Evolutionary conservation across 2,329 filamentous ascomycete species (phyloP), one percentile per base, ranked within the genome.

Genomic region (Cercospora beticola): DNA sequence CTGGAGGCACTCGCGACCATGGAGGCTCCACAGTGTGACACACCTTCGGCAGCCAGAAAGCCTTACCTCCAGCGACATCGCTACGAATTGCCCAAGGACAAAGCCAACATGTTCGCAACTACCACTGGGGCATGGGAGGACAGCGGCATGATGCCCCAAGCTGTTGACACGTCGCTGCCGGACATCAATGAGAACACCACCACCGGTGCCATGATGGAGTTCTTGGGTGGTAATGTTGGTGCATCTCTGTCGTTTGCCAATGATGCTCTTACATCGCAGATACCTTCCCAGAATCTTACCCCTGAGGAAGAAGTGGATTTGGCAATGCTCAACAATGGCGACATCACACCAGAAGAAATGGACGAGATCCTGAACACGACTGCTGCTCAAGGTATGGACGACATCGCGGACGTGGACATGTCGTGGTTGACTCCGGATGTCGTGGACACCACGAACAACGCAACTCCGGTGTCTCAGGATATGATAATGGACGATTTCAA

Each of bases 201-300:
- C 12, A 77, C 75, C 1, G 76, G 75, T 21, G 75, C 75, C 9
- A 76, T 76, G 75, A 76, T 75, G 73, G 75, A 76, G 33, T 76
- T 76, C 54, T 63, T 77, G 0, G 76, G 74, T 9, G 68, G 67
- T 9, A 62, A 72, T 21, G 36, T 76, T 2, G 74, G 72, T 10
- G 63, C 65, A 9, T 28, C 64, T n/a, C 64, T 76, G 14, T 70
- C 74, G 4, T 77, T 78, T 68, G 72, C 67, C 60, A 66, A 66
- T n/a, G 73, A 76, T 58, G 62, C 67, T 2, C 40, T 66, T 16
- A 74, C 73, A 9, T 73, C 73, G 2, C 21, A 36, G 5, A 71
- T 76, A 18, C 58, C 59, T 23, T 33, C 65, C 23, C 57, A 62
- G 8, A 43, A 61, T 40, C 23, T 36, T 54, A 58, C 64, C 4